These are phyloP conservation scores for Rosa multiflora DNA, from an alignment of 306 rosid genomes.

Conservation along the genomic window DNA sequence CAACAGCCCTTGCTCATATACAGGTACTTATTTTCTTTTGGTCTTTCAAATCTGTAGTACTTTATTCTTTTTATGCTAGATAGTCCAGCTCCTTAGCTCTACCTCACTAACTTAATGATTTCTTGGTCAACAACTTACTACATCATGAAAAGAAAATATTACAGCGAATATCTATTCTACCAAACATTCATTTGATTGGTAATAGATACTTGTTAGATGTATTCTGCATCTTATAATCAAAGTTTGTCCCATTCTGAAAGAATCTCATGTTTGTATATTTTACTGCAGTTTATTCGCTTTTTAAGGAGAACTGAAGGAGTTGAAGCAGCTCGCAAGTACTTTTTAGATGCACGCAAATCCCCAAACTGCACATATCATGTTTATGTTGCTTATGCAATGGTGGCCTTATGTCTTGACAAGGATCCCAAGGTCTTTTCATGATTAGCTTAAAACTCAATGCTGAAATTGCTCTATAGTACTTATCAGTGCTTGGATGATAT, in stretches of 20 bases:
- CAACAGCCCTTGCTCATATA: constrained; percentile 85
- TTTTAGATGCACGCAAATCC: constrained; percentile 89
- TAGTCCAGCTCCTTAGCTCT: not conserved
- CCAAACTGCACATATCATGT: constrained; percentile 90
- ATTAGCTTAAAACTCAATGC: not conserved
- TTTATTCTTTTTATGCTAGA: constrained; percentile 4
- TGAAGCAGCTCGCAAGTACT: constrained; percentile 96
- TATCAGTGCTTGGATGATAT: constrained; percentile 18
- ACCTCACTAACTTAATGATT: not conserved
- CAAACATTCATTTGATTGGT: constrained; percentile 3
- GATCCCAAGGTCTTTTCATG: constrained; percentile 71
- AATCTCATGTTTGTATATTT: constrained; percentile 33
- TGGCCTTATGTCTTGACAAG: constrained; percentile 94
- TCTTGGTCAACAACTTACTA: not conserved
- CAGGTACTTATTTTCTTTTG: constrained; percentile 54
- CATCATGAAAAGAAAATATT: not conserved
- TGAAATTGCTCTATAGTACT: constrained; percentile 3
- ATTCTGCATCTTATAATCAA: not conserved
- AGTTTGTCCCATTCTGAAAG: constrained; percentile 10
- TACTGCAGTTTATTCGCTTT: constrained; percentile 89
- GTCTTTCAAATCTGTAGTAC: not conserved
- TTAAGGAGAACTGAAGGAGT: constrained; percentile 92
- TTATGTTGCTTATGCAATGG: constrained; percentile 87
- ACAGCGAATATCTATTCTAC: not conserved
- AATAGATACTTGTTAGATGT: not conserved